A percentile compares a stretch with the other conserved stretches of the same genome.
Conservation (phyloP, 768 basidiomycete species). For the Kondoa malvinella region DNA sequence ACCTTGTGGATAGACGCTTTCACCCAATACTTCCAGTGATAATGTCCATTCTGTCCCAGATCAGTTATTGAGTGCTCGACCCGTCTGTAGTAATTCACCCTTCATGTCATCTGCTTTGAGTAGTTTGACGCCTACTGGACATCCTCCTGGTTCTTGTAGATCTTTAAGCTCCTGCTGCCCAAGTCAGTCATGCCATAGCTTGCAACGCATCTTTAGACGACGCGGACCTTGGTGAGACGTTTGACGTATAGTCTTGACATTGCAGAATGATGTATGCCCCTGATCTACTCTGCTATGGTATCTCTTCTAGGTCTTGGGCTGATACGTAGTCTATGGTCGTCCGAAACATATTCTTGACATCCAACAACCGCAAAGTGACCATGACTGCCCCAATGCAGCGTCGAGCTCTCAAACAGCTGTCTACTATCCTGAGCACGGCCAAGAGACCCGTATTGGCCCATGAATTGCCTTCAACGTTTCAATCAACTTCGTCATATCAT, state of each 20-base stretch:
- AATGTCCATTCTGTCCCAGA: slow-evolving; percentile 48
- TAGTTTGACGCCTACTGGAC: slow-evolving; percentile 48
- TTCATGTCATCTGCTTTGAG: slow-evolving; percentile 55
- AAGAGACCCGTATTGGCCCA: background rate
- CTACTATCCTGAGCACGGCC: background rate
- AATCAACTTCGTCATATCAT: background rate
- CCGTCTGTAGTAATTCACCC: background rate
- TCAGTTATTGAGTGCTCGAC: background rate
- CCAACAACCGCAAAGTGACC: no score
- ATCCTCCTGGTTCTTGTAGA: slow-evolving; percentile 12
- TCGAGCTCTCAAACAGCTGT: background rate
- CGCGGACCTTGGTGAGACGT: background rate
- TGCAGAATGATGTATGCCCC: no score
- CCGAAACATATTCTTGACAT: no score
- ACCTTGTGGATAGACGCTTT: slow-evolving; percentile 55
- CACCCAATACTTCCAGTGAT: slow-evolving; percentile 65
- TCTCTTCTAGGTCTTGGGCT: no score
- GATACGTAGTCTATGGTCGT: no score
- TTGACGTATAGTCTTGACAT: background rate
- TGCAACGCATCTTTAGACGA: background rate
- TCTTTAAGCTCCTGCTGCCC: slow-evolving; percentile 16
- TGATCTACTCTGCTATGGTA: no score
- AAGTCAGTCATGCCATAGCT: background rate
- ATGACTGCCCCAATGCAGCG: background rate
- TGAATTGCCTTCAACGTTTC: background rate